Evolutionary conservation across 768 basidiomycete genomes (phyloP).

Genomic region (Pisolithus albus): DNA sequence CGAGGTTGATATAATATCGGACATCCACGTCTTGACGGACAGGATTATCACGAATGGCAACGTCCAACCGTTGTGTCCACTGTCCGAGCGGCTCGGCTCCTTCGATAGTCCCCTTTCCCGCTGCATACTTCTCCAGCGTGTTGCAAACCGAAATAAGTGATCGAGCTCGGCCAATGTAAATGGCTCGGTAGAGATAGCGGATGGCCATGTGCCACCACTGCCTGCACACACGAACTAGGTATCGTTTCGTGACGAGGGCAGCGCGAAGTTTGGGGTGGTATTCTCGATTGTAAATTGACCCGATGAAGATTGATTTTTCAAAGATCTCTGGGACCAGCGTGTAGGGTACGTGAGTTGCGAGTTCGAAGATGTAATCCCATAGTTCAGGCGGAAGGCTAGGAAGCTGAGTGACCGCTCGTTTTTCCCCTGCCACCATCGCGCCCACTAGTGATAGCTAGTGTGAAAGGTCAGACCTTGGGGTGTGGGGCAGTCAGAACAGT

Average conservation of each 20-base stretch:
- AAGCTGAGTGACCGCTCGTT: neutral
- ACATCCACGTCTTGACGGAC: neutral
- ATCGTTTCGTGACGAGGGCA: constrained; percentile 20
- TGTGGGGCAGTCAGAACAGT: too few relatives aligned
- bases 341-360: constrained; percentile 15
- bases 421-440: neutral
- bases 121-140: constrained; percentile 8
- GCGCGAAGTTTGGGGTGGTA: constrained; percentile 6
- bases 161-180: constrained; percentile 15
- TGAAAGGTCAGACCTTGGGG: too few relatives aligned
- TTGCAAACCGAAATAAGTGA: constrained; percentile 14
- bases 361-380: constrained; percentile 19
- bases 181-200: constrained; percentile 18
- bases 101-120: constrained; percentile 7
- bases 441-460: neutral
- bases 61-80: constrained; percentile 20
- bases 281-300: constrained; percentile 2
- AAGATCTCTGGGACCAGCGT: constrained; percentile 21
- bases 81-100: constrained; percentile 13
- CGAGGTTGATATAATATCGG: constrained; percentile 5
- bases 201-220: constrained; percentile 23
- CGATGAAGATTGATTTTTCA: constrained; percentile 6
- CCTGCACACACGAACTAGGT: constrained; percentile 24
- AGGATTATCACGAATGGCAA: constrained; percentile 15
- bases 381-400: constrained; percentile 18